Evolutionary conservation across 305 asterid species (phyloP).

Genomic region (Salvia sclarea): DNA sequence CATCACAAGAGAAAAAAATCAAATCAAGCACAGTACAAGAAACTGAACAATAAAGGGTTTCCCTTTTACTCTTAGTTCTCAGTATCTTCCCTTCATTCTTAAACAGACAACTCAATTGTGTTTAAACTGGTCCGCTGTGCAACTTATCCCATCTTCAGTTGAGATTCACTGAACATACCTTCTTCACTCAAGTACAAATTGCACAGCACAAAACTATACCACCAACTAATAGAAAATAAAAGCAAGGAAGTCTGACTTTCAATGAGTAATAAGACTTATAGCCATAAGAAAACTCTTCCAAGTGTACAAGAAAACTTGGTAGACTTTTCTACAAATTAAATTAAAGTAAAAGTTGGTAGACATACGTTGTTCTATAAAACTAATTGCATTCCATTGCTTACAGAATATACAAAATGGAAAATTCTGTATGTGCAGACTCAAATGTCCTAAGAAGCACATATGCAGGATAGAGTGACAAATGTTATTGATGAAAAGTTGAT

Average conservation of each 20-base stretch:
- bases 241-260: background rate
- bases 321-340: background rate
- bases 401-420: no score
- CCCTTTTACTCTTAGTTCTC: conserved; percentile 3
- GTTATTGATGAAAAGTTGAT: background rate
- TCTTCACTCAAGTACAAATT: background rate
- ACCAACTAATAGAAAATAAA: background rate
- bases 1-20: background rate
- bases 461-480: no score
- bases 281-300: background rate
- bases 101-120: background rate
- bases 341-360: background rate
- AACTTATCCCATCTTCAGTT: conserved; percentile 13
- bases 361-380: background rate
- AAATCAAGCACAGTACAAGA: conserved; percentile 4
- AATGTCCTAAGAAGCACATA: no score
- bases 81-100: conserved; percentile 4
- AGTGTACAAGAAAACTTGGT: background rate
- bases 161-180: background rate
- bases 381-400: background rate
- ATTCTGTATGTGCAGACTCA: no score
- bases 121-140: background rate
- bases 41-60: background rate
- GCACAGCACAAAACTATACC: background rate
- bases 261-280: background rate